Evolutionary conservation across 768 basidiomycete genomes (phyloP), one percentile per base, ranked within the genome.

Genomic region (Hebeloma cylindrosporum): DNA sequence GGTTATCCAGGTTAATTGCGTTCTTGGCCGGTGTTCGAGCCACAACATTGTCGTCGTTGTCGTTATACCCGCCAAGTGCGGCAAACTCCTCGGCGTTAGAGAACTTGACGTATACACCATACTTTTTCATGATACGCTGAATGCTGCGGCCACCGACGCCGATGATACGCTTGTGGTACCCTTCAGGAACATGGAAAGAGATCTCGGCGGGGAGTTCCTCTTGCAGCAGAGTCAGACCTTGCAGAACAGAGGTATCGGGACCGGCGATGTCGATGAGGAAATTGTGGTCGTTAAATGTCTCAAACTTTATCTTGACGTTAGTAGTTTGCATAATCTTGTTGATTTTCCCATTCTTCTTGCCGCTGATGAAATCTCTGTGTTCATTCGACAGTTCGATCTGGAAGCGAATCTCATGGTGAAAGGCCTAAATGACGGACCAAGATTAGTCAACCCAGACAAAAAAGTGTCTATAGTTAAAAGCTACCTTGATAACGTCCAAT

Each of bases 241-340:
- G 85, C 8, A 98, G 71, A 34, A 93, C 86, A 27, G 85, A 86
- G n/a, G 67, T 74, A 60, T 93, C 89, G 52, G 82, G 82, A 20
- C 92, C 89, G 28, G 90, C 80, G 54, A 95, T 82, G 65, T 95
- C 93, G 58, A 95, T 92, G 58, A 93, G 77, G 70, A 94, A 93
- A 64, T 94, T 93, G 65, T 93, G 83, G 61, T 95, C 93, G 62
- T 93, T 96, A 72, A 95, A 90, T 5, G 94, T 95, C 73, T 98
- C 95, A 51, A 97, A 97, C 68, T 96, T 96, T 75, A 99, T 96
- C 72, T 96, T 95, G 62, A 94, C 93, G 56, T 88, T 90, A 22
- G 94, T 88, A 9, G 84, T 86, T 66, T 97, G 93, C 92, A 97
- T 97, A 64, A 98, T 96, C 73, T 97, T 98, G 74, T 97, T 97